Percentiles rank a stretch among this genome's conserved stretches.
Evolutionary conservation across 208 protist genomes (phyloP).

Genomic region (Trypanosomatidae sp.): DNA sequence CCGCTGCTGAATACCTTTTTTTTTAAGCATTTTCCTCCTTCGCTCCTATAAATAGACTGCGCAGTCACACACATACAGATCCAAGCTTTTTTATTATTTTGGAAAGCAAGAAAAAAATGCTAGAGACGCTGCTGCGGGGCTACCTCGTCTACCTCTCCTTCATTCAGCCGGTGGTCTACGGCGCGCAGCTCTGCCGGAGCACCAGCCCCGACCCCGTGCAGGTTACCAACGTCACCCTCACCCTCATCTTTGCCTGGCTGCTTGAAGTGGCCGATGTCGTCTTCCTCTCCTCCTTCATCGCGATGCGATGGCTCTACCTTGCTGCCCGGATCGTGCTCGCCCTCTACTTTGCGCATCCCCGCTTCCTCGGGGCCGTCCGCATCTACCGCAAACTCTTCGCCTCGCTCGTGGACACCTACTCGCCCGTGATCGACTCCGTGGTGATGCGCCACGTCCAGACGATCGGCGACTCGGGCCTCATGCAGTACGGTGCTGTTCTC

Average conservation of each 20-base stretch:
- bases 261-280: slow-evolving; percentile 54
- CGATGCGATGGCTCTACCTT: slow-evolving; percentile 53
- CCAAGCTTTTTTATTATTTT: too few species aligned
- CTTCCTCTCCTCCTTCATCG: slow-evolving; percentile 62
- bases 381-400: slow-evolving; percentile 60
- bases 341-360: slow-evolving; percentile 65
- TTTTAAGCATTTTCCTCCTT: too few species aligned
- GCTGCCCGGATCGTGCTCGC: slow-evolving; percentile 51
- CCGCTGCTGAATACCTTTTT: too few species aligned
- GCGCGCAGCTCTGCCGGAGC: slow-evolving; percentile 53
- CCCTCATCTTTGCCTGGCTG: slow-evolving; percentile 70
- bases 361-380: slow-evolving; percentile 48
- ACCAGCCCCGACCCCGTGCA: slow-evolving; percentile 36
- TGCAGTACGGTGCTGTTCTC: slow-evolving; percentile 37
- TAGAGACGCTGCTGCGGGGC: slow-evolving; percentile 31
- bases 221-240: slow-evolving; percentile 68
- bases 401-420: slow-evolving; percentile 45
- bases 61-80: background rate
- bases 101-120: too few species aligned
- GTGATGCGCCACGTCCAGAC: slow-evolving; percentile 52
- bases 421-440: slow-evolving; percentile 46
- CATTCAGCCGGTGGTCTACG: slow-evolving; percentile 56
- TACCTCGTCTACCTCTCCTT: slow-evolving; percentile 61
- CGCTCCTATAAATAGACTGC: too few species aligned
- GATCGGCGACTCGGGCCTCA: slow-evolving; percentile 48